These are phyloP conservation scores for Rhododendron henanense DNA, from an alignment of 148 eudicot species.

Conservation along the genomic window DNA sequence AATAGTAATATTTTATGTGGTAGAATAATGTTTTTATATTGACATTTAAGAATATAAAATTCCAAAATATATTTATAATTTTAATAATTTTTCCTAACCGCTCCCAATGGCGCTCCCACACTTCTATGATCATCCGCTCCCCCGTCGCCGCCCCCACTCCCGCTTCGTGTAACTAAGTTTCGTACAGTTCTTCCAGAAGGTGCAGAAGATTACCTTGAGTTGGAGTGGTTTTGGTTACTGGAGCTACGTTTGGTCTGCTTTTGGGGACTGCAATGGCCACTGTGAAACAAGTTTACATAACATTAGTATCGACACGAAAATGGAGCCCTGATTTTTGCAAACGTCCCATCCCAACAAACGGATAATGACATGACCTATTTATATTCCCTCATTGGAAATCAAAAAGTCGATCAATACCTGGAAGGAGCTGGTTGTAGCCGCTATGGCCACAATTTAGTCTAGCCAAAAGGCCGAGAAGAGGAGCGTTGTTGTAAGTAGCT, in stretches of 20 bases:
- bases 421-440: constrained; percentile 85
- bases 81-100: too few species aligned
- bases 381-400: background rate
- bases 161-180: too few species aligned
- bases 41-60: too few species aligned
- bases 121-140: too few species aligned
- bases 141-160: too few species aligned
- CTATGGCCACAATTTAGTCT: constrained; percentile 64
- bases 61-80: too few species aligned
- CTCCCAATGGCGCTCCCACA: too few species aligned
- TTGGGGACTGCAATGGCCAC: constrained; percentile 40
- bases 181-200: background rate
- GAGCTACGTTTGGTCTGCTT: constrained; percentile 18
- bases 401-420: constrained; percentile 26
- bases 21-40: too few species aligned
- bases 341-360: background rate
- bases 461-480: constrained; percentile 85
- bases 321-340: background rate
- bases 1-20: too few species aligned
- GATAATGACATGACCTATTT: too few species aligned
- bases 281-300: constrained; percentile 19
- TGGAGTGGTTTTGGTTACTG: constrained; percentile 22
- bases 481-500: constrained; percentile 97
- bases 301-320: background rate
- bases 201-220: constrained; percentile 39